Evolutionary conservation across 345 rosid genomes (phyloP), one percentile per base, ranked within the genome.

Genomic region (Bruguiera parviflora): DNA sequence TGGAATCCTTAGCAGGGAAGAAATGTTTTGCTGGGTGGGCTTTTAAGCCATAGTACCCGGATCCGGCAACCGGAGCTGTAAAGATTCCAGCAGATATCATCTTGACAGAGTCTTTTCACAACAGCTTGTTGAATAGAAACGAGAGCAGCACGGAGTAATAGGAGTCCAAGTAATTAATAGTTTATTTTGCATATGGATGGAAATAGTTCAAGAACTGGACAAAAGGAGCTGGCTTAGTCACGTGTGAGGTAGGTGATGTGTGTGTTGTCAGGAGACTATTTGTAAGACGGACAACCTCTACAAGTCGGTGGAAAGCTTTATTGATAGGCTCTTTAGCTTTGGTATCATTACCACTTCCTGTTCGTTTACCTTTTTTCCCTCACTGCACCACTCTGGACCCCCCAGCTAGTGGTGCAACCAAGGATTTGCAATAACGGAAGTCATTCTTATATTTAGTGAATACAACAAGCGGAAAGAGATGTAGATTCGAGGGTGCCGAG

Each of bases 41-140:
- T 71, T 75, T 84, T 31, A 82, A 70, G 58, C 89, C 81, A 7
- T 66, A 60, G 56, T 69, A 78, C 39, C 78, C 74, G 3, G 79
- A 68, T 28, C 68, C 82, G 5, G 74, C 57, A 29, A 75, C 73
- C 16, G 83, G 68, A 73, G 77, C 53, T n/a, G 77, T 69, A 67
- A 83, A 82, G 74, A 74, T 72, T 68, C 78, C 77, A 31, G 82
- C 69, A 69, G 86, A 84, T 91, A 86, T 88, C 7, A 66, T 65
- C 31, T 65, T 68, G 65, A n/a, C 52, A 56, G 24, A 19, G 22
- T 28, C 57, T 20, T 22, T 31, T 25, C 16, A 43, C 22, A 19
- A 66, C 24, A 65, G 77, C 56, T 19, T 13, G 37, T 19, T 68
- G 9, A 68, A 58, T 11, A n/a, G 43, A 51, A 60, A 61, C 8